Base-by-base conservation (phyloP, 2,329 filamentous ascomycete species). In the Botrytis hyacinthi region DNA sequence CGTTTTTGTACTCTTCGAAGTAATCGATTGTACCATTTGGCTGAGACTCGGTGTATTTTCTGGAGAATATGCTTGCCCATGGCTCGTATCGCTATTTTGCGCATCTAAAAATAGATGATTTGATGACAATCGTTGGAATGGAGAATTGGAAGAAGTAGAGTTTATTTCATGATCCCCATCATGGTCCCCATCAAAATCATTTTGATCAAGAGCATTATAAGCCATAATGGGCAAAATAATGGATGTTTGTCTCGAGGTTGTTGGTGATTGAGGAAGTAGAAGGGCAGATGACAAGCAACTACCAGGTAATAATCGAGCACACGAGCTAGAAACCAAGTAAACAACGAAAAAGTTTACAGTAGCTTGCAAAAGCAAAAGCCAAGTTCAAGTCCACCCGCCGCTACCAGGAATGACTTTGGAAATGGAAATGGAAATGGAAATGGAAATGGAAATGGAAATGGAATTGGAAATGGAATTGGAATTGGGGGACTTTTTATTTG, bases 21-120 rank as follows among this genome's bases (percentile, higher is more conserved):
- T 62, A 42, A 75, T 75, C 37, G 75, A 75, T n/a, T 67, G 62
- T 22, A 76, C 72, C 68, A 76, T 71, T 29, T 73, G 67, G 57
- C 62, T 67, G 35, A 74, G 70, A 57, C 65, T 71, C 48, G 32
- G 61, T 57, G 59, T 42, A 32, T 59, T 67, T 22, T 32, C 67
- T 51, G 68, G 61, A 40, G 73, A 72, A 65, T 40, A 67, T 37
- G 57, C 71, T 48, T 73, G 51, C 44, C 73, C 63, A 35, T 76
- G 70, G 60, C 75, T 76, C 72, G 73, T 74, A 71, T 77, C 72
- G 54, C 70, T 40, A 60, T 44, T 73, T 48, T 70, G 66, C 71
- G 57, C 71, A 70, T 75, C 77, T 77, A 77, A 77, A 77, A 78
- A 78, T 76, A 78, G 75, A 69, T 68, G 48, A 72, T 51, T 60